Base-by-base conservation (phyloP, 2,329 filamentous ascomycete species). In the Pestalotiopsis sp. region DNA sequence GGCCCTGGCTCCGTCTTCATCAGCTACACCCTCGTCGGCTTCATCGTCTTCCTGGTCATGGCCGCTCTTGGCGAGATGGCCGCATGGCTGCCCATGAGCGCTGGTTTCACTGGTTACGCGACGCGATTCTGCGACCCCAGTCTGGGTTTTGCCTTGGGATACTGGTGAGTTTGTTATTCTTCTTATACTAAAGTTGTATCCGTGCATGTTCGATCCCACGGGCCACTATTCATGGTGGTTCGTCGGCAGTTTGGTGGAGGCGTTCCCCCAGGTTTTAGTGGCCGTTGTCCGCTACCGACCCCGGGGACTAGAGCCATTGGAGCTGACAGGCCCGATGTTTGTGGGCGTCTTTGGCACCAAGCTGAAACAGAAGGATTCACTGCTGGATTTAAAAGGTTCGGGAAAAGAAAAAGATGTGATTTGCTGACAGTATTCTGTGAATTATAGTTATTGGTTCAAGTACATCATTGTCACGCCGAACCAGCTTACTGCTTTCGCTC, bases 391-490 rank as follows among this genome's bases (percentile, higher is more conserved):
- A 4, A 59, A 59, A 14, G 17, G 6, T 7, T 25, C 9, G 23
- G 20, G 57, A 59, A 14, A 59, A 59, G 20, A 27, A 14, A 59
- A 59, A 52, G 45, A 52, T 7, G 20, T n/a, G 14, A 58, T 38
- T 36, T 57, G 63, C 23, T 61, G 23, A 52, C 31, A 25, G 7
- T 41, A 39, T 17, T 62, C 59, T 20, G 27, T 14, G 5, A 36
- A 20, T 52, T n/a, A 45, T 56, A 85, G 84, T 57, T 86, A 86
- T 73, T 93, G 89, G 87, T 87, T 90, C 81, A 87, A 95, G 88
- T 96, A 96, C 79, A 93, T 96, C 77, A 95, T 97, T 75, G 87
- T 93, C 64, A 94, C 92, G 1, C 93, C 94, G 1, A 96, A 96
- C 76, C 93, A 97, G 78, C 83, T 97, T 52, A 96, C 93, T 0